These are phyloP conservation scores for Proliferodiscus dingleyae DNA, from an alignment of 2,329 filamentous ascomycete species.

Conservation along the genomic window DNA sequence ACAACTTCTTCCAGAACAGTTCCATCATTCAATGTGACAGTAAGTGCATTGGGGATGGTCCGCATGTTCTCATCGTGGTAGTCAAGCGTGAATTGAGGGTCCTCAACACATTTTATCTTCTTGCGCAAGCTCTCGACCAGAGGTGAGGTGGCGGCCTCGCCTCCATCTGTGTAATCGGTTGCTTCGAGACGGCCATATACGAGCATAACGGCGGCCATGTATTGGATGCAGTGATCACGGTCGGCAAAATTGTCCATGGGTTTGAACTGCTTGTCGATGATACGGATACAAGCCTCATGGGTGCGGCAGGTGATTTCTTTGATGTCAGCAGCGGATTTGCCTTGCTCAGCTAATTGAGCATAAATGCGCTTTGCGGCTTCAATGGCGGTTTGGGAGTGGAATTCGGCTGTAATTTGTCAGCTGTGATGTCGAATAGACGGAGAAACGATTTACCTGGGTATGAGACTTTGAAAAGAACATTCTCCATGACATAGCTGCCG, in stretches of 20 bases:
- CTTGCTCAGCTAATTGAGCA: constrained; percentile 73
- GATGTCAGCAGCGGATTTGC: constrained; percentile 91
- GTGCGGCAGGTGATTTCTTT: constrained; percentile 90
- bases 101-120: constrained; percentile 94
- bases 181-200: constrained; percentile 91
- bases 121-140: constrained; percentile 88
- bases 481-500: constrained; percentile 99
- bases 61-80: constrained; percentile 93
- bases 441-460: constrained; percentile 69
- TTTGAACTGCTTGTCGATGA: constrained; percentile 99
- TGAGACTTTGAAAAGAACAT: constrained; percentile 99
- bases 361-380: constrained; percentile 89
- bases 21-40: constrained; percentile 90
- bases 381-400: constrained; percentile 97
- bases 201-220: constrained; percentile 97
- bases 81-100: constrained; percentile 87
- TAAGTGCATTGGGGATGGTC: constrained; percentile 95
- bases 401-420: constrained; percentile 61
- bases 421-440: not conserved
- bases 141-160: constrained; percentile 83
- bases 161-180: constrained; percentile 86
- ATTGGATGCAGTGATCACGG: constrained; percentile 98
- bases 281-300: constrained; percentile 96
- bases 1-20: constrained; percentile 85
- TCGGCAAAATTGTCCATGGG: constrained; percentile 99